Base-by-base conservation (phyloP, 371 early-diverging fungal species). In the Nematocida displodere region DNA sequence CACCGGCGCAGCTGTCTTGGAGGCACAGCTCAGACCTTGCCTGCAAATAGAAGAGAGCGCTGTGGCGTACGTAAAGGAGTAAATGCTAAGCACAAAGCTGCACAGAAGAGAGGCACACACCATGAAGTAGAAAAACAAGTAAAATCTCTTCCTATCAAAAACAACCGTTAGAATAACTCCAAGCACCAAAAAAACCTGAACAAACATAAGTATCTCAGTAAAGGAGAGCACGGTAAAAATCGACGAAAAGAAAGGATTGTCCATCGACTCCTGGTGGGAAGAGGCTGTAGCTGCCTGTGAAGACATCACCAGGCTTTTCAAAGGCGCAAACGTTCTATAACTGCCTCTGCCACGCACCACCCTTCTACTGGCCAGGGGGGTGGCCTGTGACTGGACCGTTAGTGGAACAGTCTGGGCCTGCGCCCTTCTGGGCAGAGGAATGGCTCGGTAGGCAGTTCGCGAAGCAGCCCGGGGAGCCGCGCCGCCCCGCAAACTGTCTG, bases 141-240 rank as follows among this genome's bases (percentile, higher is more conserved):
- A 71, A 20, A 71, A 31, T 37, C 34, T 33, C 13, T 62, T 58
- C 50, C 22, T 58, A 17, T 46, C 63, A 50, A 71, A 46, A 8
- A 59, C 48, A 13, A 62, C 22, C 13, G 50, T 5, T 15, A 71
- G 15, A 31, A 71, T 59, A 17, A 47, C 48, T 20, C 62, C 58
- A 26, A 71, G 20, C 24, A 71, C 75, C 7, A 71, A 34, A 17
- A 71, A 48, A 2, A 71, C 59, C 53, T 71, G 75, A 8, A 71
- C 34, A 47, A 71, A 71, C 26, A 71, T 61, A 0, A 71, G 50
- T 29, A 62, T 34, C 39, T 71, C 62, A 1, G 46, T 44, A 11
- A 20, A 11, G 5, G 20, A 20, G 13, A 71, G 62, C 4, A 53
- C 20, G 22, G 13, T 24, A n/a, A 11, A 39, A 2, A 62, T n/a